These are phyloP conservation scores for Botrytis aclada DNA, from an alignment of 2,329 filamentous ascomycete genomes.

Conservation along the genomic window DNA sequence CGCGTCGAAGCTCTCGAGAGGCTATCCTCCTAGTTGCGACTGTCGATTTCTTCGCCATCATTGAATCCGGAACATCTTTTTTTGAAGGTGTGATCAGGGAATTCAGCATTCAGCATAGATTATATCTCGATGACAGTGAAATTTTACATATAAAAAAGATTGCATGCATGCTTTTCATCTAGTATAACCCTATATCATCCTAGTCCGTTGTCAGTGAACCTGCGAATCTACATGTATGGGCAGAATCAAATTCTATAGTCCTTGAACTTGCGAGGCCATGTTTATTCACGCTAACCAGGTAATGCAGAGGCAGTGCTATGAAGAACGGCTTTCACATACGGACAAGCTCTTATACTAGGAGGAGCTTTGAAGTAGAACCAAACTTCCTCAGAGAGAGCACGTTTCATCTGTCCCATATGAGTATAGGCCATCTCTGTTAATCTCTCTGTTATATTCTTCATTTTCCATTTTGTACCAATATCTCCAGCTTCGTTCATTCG, in stretches of 20 bases:
- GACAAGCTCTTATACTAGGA: not conserved
- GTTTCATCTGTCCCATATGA: not conserved
- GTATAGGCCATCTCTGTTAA: not conserved
- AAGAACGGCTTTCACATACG: not conserved
- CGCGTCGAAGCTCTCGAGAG: not conserved
- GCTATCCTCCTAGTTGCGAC: not conserved
- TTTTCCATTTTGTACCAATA: accelerated
- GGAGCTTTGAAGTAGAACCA: not conserved
- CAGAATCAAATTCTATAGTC: not conserved
- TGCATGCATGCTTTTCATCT: not conserved
- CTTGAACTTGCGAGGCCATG: not conserved
- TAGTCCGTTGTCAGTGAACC: not conserved
- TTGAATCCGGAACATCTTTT: not conserved
- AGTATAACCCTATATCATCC: not conserved
- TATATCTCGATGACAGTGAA: not conserved
- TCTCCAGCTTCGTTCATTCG: not conserved
- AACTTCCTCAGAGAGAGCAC: not conserved
- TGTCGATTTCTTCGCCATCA: not conserved
- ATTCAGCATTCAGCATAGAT: not conserved
- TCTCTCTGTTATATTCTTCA: not conserved
- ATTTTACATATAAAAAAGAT: not conserved
- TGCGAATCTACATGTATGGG: not conserved
- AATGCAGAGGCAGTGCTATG: not conserved
- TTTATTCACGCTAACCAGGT: not conserved
- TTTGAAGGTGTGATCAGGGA: accelerated